Evolutionary conservation across 2,329 filamentous ascomycete species (phyloP).

Genomic region (Corynespora cassiicola): DNA sequence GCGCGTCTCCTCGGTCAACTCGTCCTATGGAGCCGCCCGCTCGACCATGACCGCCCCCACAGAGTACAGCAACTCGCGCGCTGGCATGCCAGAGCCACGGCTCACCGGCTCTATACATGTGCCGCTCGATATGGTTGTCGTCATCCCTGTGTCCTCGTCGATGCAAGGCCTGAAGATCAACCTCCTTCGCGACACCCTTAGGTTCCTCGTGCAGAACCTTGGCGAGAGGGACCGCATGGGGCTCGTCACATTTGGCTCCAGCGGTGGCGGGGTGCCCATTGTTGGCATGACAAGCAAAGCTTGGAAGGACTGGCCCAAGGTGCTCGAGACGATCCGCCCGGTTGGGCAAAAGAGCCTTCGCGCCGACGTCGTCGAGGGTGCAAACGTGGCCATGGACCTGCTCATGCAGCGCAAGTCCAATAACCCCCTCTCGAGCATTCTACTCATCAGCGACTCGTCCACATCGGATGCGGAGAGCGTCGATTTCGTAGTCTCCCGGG

Average conservation of each 20-base stretch:
- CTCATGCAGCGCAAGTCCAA: conserved; percentile 97
- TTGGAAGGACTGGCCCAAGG: conserved; percentile 89
- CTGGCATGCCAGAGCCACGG: conserved; percentile 51
- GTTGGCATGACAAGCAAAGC: conserved; percentile 98
- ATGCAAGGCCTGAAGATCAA: conserved; percentile 99
- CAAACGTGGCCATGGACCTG: conserved; percentile 97
- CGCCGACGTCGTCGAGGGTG: conserved; percentile 95
- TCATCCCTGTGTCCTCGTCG: conserved; percentile 95
- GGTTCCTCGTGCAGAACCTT: conserved; percentile 87
- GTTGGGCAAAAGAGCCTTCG: conserved; percentile 96
- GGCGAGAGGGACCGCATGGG: conserved; percentile 97
- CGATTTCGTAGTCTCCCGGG: conserved; percentile 95
- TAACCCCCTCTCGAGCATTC: conserved; percentile 92
- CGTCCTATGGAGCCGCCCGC: conserved; percentile 81
- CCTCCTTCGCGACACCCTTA: conserved; percentile 86
- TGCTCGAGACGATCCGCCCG: conserved; percentile 85
- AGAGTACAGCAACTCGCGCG: conserved; percentile 79
- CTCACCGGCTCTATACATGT: conserved; percentile 73
- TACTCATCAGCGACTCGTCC: conserved; percentile 96
- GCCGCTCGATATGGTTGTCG: conserved; percentile 92
- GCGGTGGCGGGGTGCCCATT: conserved; percentile 87
- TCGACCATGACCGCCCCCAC: conserved; percentile 89
- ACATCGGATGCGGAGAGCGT: conserved; percentile 94
- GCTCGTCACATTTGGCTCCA: conserved; percentile 94
- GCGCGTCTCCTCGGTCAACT: conserved; percentile 81